Conservation (phyloP, 139 green algal species). For the Axilococcus clingmanii region DNA sequence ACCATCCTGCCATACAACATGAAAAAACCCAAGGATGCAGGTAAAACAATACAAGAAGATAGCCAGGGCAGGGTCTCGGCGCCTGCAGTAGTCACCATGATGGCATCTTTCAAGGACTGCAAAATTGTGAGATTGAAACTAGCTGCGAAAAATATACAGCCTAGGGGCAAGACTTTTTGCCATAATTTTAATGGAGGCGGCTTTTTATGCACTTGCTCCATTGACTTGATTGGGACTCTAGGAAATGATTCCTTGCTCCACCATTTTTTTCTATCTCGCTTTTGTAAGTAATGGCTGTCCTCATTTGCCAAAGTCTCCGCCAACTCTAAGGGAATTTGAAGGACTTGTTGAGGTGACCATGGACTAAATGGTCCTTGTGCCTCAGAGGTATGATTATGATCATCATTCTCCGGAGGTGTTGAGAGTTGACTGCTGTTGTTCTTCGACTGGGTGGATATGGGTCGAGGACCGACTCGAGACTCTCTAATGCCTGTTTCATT, state of each 20-base stretch:
- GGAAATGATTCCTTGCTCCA: slow-evolving; percentile 27
- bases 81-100: slow-evolving; percentile 65
- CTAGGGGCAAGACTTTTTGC: slow-evolving; percentile 60
- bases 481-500: too few species aligned
- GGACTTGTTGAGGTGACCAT: slow-evolving; percentile 7
- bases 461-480: too few species aligned
- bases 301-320: slow-evolving; percentile 20
- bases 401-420: too few species aligned
- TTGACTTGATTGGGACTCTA: slow-evolving; percentile 1
- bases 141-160: slow-evolving; percentile 65
- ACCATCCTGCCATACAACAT: slow-evolving; percentile 34
- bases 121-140: slow-evolving; percentile 75
- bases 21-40: slow-evolving; percentile 66
- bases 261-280: slow-evolving; percentile 37
- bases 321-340: slow-evolving; percentile 37
- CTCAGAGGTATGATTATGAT: neutral
- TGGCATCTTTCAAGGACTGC: slow-evolving; percentile 67
- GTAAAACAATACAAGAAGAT: slow-evolving; percentile 61
- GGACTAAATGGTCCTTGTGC: neutral
- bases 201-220: slow-evolving; percentile 9
- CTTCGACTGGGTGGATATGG: too few species aligned
- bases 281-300: slow-evolving; percentile 39
- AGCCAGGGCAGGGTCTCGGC: slow-evolving; percentile 80
- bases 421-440: too few species aligned
- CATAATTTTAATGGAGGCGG: slow-evolving; percentile 39